Conservation (phyloP, 208 protist genomes). For the Leishmania martiniquensis region DNA sequence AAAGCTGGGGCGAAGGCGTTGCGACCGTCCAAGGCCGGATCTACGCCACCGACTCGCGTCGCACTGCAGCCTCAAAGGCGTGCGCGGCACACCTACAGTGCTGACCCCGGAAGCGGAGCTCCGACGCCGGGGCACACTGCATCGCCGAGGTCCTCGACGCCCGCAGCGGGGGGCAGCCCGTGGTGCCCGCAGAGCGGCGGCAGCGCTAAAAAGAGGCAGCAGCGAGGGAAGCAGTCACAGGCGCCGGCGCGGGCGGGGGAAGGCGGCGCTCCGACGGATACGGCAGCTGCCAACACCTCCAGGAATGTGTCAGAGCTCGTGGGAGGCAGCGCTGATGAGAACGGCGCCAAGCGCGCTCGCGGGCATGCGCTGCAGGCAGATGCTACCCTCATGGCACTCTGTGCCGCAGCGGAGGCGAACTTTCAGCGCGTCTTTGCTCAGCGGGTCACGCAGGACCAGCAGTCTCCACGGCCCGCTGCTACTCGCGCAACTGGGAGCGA, state of each 20-base stretch:
- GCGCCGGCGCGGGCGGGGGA: not conserved
- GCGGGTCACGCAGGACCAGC: not conserved
- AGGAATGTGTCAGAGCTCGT: not conserved
- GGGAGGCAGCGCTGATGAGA: not conserved
- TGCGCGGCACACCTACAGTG: not conserved
- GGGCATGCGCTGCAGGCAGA: not conserved
- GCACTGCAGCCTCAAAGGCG: too few species aligned
- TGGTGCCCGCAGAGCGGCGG: not conserved
- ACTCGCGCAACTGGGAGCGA: not conserved
- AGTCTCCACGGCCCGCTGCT: not conserved
- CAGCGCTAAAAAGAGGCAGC: not conserved
- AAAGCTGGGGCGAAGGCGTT: not conserved
- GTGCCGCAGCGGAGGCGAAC: constrained; percentile 14
- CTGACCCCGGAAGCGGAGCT: not conserved
- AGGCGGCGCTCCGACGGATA: not conserved
- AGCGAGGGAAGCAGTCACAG: not conserved
- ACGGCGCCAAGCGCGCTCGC: not conserved
- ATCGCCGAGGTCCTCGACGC: not conserved
- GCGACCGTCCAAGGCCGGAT: too few species aligned
- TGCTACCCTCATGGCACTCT: not conserved
- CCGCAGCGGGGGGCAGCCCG: not conserved
- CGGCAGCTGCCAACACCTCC: not conserved
- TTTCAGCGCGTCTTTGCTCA: constrained; percentile 10
- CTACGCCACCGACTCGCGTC: too few species aligned
- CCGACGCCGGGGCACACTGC: not conserved